These are phyloP conservation scores for Stenogyne calaminthoides DNA, from an alignment of 305 asterid species.

Conservation along the genomic window DNA sequence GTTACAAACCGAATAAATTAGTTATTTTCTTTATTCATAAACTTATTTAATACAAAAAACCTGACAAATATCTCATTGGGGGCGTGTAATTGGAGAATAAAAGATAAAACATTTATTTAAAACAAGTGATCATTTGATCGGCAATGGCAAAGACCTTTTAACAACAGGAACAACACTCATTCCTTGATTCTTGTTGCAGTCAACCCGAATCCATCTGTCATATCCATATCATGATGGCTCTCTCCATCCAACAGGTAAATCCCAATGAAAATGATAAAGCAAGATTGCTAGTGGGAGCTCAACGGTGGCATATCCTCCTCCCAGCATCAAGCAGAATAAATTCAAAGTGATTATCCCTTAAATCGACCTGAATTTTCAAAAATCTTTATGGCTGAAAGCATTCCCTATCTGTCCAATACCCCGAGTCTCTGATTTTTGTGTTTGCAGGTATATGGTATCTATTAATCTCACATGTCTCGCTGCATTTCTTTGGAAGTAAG, in stretches of 20 bases:
- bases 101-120: neutral
- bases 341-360: conserved; percentile 32
- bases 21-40: too few relatives aligned
- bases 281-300: conserved; percentile 31
- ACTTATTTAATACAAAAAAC: too few relatives aligned
- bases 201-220: conserved; percentile 28
- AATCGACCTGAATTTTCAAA: conserved; percentile 27
- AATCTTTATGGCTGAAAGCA: conserved; percentile 38
- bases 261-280: conserved; percentile 37
- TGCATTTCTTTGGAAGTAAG: conserved; percentile 24
- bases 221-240: conserved; percentile 21
- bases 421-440: conserved; percentile 27
- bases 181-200: conserved; percentile 14
- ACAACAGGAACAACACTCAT: conserved; percentile 25
- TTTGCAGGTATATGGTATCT: conserved; percentile 1
- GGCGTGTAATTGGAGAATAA: too few relatives aligned
- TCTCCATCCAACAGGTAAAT: conserved; percentile 6
- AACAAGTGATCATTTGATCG: neutral
- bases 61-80: too few relatives aligned
- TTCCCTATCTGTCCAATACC: conserved; percentile 30
- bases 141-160: conserved; percentile 23
- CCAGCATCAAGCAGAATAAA: conserved; percentile 40
- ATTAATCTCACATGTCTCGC: neutral
- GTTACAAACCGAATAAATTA: too few relatives aligned
- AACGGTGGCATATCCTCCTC: neutral